Base-by-base conservation (phyloP, 1,284 basidiomycete species). In the Cryptococcus neoformans region DNA sequence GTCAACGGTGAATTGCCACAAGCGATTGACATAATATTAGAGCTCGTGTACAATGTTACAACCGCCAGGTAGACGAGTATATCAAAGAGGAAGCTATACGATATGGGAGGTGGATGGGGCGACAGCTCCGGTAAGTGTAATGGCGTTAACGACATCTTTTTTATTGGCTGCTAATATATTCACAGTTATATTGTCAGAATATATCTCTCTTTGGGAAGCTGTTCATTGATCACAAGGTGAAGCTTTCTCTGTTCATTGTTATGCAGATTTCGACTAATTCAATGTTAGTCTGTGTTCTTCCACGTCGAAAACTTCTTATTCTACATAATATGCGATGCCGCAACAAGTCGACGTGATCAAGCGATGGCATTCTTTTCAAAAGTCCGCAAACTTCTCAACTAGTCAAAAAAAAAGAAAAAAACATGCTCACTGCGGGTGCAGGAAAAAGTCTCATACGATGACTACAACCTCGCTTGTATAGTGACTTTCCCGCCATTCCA, bases 81-180 rank as follows among this genome's bases (percentile, higher is more conserved):
- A 98, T 73, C 87, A 94, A 67, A 83, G 89, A 37, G 93, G 90
- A 0, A 89, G 88, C 8, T 90, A 91, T 74, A 87, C 84, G 7
- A 95, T 99, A 50, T 97, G 92, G 90, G 92, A 98, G 77, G 87
- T 99, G 1, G 93, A 99, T 72, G 95, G 94, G 3, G 86, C 87
- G 1, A 81, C 83, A 56, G 83, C 89, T 57, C 93, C 93, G 79
- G 92, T 89, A 58, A 49, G 81, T 64, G n/a, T 39, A 10, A 5
- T n/a, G 10, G 41, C 28, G 16, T 45, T 44, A 35, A n/a, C 21
- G 50, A 4, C n/a, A 51, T 17, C 49, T 49, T 53, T 51, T 51
- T 59, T 58, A 50, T 36, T 47, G 51, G 36, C 58, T 55, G 54
- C 47, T 28, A 35, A 35, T 45, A 12, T 35, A 44, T 36, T 42